Conservation (phyloP, 305 asterid genomes). For the Withania somnifera region DNA sequence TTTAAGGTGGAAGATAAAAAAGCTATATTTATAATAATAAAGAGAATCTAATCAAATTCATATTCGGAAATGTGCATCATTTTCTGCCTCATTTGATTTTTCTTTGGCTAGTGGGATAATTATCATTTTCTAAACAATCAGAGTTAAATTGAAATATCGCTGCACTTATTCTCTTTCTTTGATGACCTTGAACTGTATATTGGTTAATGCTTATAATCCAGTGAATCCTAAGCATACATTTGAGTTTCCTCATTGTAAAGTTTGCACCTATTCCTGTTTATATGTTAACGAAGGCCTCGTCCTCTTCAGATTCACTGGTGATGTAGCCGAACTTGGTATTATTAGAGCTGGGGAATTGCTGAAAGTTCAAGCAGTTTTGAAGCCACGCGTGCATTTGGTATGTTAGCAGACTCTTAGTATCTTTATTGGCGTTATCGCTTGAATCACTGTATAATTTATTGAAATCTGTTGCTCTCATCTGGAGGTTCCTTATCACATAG, state of each 20-base stretch:
- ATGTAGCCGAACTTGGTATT: constrained; percentile 80
- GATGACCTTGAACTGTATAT: background rate
- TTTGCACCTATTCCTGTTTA: background rate
- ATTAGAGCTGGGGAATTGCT: constrained; percentile 56
- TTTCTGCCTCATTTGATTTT: background rate
- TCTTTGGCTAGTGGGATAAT: background rate
- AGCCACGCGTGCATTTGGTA: constrained; percentile 85
- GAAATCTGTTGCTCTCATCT: constrained; percentile 12
- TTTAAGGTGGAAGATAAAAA: too few species aligned
- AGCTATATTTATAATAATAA: too few species aligned
- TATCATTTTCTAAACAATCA: background rate
- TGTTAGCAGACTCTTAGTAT: constrained; percentile 9
- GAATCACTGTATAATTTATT: constrained; percentile 5
- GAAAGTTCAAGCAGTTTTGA: constrained; percentile 62
- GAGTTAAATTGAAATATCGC: background rate
- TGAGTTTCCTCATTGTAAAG: background rate
- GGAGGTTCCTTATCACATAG: constrained; percentile 94
- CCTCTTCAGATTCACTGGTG: constrained; percentile 67
- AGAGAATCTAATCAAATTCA: too few species aligned
- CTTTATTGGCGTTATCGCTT: background rate
- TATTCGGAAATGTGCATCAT: background rate
- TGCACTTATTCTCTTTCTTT: background rate
- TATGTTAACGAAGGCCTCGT: background rate
- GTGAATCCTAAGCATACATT: background rate
- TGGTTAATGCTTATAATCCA: background rate